Conservation (phyloP, 202 grass and related monocot species). For the Eragrostis tef region DNA sequence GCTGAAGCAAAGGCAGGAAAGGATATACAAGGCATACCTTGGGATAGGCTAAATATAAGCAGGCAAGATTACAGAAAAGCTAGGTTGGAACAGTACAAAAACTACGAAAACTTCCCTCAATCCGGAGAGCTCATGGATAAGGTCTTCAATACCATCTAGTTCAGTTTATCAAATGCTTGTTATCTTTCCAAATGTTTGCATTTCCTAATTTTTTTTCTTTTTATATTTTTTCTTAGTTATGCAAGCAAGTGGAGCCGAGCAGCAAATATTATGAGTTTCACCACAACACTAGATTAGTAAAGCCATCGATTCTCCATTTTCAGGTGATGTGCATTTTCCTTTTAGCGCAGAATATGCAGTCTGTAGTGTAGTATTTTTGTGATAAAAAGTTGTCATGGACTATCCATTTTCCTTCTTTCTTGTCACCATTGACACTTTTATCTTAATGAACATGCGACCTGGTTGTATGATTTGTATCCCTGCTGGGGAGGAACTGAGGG, state of each 20-base stretch:
- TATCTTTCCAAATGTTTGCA: slow-evolving; percentile 31
- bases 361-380: neutral
- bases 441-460: neutral
- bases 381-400: neutral
- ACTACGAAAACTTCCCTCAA: slow-evolving; percentile 82
- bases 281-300: slow-evolving; percentile 75
- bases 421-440: slow-evolving; percentile 6
- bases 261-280: slow-evolving; percentile 86
- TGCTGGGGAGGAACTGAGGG: neutral
- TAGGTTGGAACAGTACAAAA: slow-evolving; percentile 83
- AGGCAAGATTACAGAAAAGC: slow-evolving; percentile 71
- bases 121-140: slow-evolving; percentile 75
- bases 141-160: slow-evolving; percentile 50
- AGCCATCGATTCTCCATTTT: slow-evolving; percentile 80
- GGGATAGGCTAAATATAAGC: slow-evolving; percentile 61
- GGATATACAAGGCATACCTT: slow-evolving; percentile 94
- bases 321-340: slow-evolving; percentile 55
- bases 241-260: slow-evolving; percentile 70
- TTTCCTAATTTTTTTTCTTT: slow-evolving; percentile 31
- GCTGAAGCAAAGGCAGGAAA: slow-evolving; percentile 82
- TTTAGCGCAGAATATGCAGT: slow-evolving; percentile 16
- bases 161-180: slow-evolving; percentile 17
- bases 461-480: neutral
- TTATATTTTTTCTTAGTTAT: slow-evolving; percentile 58
- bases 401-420: slow-evolving; percentile 7